phyloP scores from a whole-genome alignment of 1,284 basidiomycete genomes.

The Cutaneotrichosporon dermatis region DNA sequence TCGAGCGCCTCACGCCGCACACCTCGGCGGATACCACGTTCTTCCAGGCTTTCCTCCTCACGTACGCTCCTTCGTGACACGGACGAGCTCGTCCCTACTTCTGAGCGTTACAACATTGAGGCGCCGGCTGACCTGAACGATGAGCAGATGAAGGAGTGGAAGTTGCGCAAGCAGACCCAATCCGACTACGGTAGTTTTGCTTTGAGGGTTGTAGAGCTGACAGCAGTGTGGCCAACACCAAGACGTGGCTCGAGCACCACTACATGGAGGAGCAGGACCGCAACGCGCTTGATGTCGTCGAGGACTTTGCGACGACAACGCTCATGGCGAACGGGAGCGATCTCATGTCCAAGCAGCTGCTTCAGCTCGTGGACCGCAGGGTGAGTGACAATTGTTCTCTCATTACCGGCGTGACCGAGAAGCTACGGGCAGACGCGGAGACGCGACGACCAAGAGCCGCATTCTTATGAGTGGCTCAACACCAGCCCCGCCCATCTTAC shows the following conservation, averaged over 20 bases:
- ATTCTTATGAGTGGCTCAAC: neutral
- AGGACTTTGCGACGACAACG: constrained; percentile 67
- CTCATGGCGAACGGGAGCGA: constrained; percentile 51
- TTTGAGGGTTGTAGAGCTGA: neutral
- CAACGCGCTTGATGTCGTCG: constrained; percentile 70
- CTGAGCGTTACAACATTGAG: constrained; percentile 76
- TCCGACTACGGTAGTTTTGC: constrained; percentile 69
- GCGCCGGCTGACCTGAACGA: constrained; percentile 65
- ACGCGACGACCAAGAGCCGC: constrained; percentile 9
- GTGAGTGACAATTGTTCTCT: neutral
- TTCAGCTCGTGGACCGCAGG: constrained; percentile 67
- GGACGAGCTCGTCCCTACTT: constrained; percentile 80
- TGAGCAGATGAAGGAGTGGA: constrained; percentile 74
- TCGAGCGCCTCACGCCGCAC: constrained; percentile 87
- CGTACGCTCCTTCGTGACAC: constrained; percentile 93
- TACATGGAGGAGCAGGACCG: constrained; percentile 75
- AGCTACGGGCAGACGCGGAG: constrained; percentile 48
- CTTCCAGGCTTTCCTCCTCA: constrained; percentile 91
- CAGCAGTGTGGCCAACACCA: constrained; percentile 71
- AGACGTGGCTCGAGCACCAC: constrained; percentile 74
- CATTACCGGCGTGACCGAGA: too few species aligned
- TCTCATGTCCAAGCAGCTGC: constrained; percentile 69
- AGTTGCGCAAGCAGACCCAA: constrained; percentile 81
- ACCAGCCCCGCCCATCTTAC: constrained; percentile 9
- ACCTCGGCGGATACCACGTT: constrained; percentile 64